Evolutionary conservation across 371 early-diverging fungal genomes (phyloP).

Genomic region (Paraphysoderma sedebokerense): DNA sequence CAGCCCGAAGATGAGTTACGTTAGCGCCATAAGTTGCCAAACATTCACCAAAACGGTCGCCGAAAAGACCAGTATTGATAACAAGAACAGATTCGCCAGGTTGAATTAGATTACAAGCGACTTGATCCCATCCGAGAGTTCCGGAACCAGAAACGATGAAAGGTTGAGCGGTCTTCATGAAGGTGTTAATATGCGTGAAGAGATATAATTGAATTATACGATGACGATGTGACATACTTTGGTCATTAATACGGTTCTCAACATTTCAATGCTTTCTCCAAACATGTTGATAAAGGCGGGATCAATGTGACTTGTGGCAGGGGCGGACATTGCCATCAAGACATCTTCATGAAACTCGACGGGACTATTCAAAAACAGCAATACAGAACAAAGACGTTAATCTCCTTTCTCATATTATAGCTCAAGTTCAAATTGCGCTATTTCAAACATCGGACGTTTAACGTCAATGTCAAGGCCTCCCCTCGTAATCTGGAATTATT

Average conservation of each 20-base stretch:
- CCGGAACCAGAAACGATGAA: constrained; percentile 89
- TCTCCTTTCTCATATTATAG: constrained; percentile 15
- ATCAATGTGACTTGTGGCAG: constrained; percentile 84
- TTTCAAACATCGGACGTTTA: neutral
- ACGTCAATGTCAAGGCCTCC: neutral
- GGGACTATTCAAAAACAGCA: too few relatives aligned
- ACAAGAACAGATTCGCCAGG: constrained; percentile 77
- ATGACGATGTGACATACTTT: constrained; percentile 10
- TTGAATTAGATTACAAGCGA: constrained; percentile 76
- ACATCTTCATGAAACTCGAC: constrained; percentile 85
- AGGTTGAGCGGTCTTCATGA: constrained; percentile 60
- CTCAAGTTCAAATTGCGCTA: neutral
- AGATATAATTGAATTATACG: neutral
- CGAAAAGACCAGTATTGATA: constrained; percentile 86
- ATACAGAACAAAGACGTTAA: neutral
- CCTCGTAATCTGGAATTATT: neutral
- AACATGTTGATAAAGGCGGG: constrained; percentile 75
- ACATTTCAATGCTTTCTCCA: constrained; percentile 66
- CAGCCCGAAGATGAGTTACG: constrained; percentile 49
- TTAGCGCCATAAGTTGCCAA: constrained; percentile 74
- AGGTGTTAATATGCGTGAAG: too few relatives aligned
- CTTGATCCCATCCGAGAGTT: constrained; percentile 88
- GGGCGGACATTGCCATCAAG: constrained; percentile 71
- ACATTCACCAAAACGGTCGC: constrained; percentile 87
- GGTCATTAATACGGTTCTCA: constrained; percentile 60